These are phyloP conservation scores for Gynochthodes officinalis DNA, from an alignment of 257 asterid genomes.

Conservation along the genomic window DNA sequence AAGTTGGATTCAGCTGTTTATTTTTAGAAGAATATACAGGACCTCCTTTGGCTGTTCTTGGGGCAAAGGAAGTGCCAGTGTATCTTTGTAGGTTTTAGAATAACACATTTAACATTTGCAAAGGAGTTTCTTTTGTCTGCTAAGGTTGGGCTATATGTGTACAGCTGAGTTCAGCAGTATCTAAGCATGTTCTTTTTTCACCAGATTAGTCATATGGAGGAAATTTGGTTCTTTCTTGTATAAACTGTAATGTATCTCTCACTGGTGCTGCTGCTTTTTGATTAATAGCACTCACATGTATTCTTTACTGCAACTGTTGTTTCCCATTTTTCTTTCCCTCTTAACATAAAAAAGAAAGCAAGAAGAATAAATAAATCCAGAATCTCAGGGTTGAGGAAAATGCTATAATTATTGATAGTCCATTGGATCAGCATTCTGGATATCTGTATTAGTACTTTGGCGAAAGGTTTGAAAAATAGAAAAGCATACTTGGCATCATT, in stretches of 20 bases:
- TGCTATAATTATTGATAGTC: no score
- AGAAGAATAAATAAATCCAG: background rate
- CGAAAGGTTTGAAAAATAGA: background rate
- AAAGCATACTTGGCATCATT: background rate
- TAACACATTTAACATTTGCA: background rate
- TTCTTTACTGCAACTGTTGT: background rate
- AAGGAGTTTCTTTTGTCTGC: background rate
- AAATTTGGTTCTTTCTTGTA: background rate
- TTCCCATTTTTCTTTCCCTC: background rate
- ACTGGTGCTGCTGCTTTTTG: no score
- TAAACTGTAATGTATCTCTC: background rate
- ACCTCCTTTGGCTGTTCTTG: background rate
- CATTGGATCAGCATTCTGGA: background rate
- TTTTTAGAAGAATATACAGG: background rate
- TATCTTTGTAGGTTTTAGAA: background rate
- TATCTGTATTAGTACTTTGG: background rate
- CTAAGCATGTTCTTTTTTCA: background rate
- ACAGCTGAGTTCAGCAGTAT: background rate
- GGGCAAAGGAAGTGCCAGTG: background rate
- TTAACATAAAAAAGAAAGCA: no score
- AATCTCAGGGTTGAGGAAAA: background rate
- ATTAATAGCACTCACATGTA: no score
- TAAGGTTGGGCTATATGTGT: background rate
- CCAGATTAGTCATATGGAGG: background rate
- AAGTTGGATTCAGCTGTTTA: background rate